Percentiles rank a stretch among this genome's conserved stretches.
Evolutionary conservation across 208 protist genomes (phyloP).

Genomic region (Leptomonas seymouri): DNA sequence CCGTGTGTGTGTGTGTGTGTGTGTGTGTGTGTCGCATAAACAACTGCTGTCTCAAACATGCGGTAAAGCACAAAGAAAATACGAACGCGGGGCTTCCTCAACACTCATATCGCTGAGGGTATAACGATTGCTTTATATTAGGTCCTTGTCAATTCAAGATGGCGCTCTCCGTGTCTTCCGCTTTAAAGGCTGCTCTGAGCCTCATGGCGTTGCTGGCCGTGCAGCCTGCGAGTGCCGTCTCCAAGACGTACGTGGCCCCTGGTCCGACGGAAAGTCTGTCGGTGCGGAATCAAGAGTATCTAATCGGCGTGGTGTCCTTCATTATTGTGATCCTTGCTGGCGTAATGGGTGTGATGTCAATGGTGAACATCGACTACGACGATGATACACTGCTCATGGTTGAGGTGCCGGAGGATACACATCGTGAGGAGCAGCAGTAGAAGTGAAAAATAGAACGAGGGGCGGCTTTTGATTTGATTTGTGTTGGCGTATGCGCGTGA

Average conservation of each 20-base stretch:
- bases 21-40: neutral
- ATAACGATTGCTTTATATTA: no score
- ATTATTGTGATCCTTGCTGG: constrained; percentile 53
- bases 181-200: neutral
- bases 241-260: constrained; percentile 54
- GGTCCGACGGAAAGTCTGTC: constrained; percentile 40
- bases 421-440: constrained; percentile 47
- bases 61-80: no score
- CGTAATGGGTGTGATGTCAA: constrained; percentile 61
- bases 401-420: constrained; percentile 69
- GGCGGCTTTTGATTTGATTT: no score
- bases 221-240: constrained; percentile 12
- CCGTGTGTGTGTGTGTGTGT: neutral
- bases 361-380: constrained; percentile 83
- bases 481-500: no score
- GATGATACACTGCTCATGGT: constrained; percentile 90
- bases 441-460: no score
- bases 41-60: no score
- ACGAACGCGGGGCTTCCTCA: no score
- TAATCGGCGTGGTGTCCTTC: constrained; percentile 79
- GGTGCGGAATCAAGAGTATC: constrained; percentile 60
- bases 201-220: neutral
- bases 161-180: neutral
- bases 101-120: no score
- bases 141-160: neutral